Evolutionary conservation across 371 early-diverging fungal species (phyloP), one percentile per base, ranked within the genome.

Genomic region (Neoconidiobolus thromboides): DNA sequence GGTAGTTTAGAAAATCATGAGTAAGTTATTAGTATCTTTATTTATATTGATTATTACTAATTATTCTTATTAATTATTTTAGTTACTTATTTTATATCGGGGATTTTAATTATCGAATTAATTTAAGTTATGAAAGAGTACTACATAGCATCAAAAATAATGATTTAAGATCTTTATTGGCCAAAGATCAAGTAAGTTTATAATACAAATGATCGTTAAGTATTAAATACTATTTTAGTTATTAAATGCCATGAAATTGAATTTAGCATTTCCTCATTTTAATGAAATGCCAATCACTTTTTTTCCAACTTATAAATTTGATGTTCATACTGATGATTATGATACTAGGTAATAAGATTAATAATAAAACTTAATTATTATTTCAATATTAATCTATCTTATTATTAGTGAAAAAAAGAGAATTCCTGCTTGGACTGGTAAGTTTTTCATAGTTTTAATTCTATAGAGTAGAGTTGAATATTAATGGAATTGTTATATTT

Each of bases 271-370:
- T 65, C 75, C 69, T 1, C 85, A 80, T 43, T 97, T 86, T 67
- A 72, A 74, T 12, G 97, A 97, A 70, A 88, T 82, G 0, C 67
- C 67, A 0, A 80, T 96, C 36, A 64, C 62, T 0, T 97, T 97
- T 66, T 65, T 69, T 5, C 98, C 98, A 1, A 96, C 96, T 0
- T 97, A 96, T 75, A 93, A 93, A 67, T 96, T 81, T 65, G 87
- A 91, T 66, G 74, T 82, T 57, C 89, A 90, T 0, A 87, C 89
- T 0, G 69, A 76, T 59, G 68, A 64, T 14, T 96, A 91, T 65
- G 95, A 96, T 67, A 82, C 86, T 1, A 82, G 81, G 82, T 79
- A 70, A 43, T 51, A 1, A 9, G 1, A 14, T 46, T 0, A 6
- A 14, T 40, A 40, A 40, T 55, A 5, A 36, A 12, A 10, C 14